Evolutionary conservation across 1,139 yeast genomes (phyloP), one percentile per base, ranked within the genome.

Genomic region (Candida tropicalis): DNA sequence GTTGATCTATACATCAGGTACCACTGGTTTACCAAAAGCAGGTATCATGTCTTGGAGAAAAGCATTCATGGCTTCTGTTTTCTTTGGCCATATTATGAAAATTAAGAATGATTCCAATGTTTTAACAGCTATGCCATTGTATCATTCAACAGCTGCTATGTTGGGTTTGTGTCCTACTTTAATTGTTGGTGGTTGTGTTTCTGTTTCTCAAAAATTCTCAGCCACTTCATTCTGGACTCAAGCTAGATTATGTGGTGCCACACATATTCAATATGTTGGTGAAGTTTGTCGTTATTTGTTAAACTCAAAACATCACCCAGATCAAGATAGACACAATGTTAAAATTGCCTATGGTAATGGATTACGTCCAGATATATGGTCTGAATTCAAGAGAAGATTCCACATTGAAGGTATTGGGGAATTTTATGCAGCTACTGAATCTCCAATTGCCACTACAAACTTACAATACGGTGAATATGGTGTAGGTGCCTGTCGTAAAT

Each of bases 21-120:
- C 98, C 8, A 89, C 98, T 0, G 98, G 98, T 0, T 67, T 90
- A 50, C 98, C 99, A 11, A 93, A 93, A 64, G 88, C 97, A 4
- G 98, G 96, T 4, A 84, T 88, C 49, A 85, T 91, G 82, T 84
- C 95, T 3, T 90, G 97, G 97, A 75, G 89, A 55, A 91, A 90
- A 63, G 77, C 86, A 3, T 73, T 73, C 49, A 71, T 86, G 70
- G 96, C 96, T 0, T 72, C 89, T 1, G 66, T 76, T 7, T 60
- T 87, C 33, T 89, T 88, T 61, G 89, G 90, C 1, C 75, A 76
- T 50, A 84, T 87, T 42, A 79, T 87, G 73, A 77, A 82, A 49
- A 72, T 89, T 52, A 63, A 67, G n/a, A 50, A 63, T 3, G 58
- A 66, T 3, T 81, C 87, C 17, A 79, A 77, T 9, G 83, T 89